Percentiles rank a stretch among this genome's conserved stretches.
These are phyloP conservation scores for Niveomyces coronatus DNA, from an alignment of 2,329 filamentous ascomycete genomes.

Conservation along the genomic window DNA sequence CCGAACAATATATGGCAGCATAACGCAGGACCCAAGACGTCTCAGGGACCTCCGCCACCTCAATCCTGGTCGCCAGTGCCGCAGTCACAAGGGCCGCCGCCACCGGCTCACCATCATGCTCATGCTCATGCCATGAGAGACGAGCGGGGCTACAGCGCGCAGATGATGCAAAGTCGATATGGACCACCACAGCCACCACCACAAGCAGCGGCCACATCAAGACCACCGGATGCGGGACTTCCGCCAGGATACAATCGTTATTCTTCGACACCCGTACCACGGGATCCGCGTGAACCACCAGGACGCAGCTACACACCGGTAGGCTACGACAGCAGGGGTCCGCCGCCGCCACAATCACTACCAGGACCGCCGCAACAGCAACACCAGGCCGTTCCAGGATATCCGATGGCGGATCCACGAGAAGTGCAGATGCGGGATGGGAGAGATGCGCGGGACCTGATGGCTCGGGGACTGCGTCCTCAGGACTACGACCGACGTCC, in stretches of 20 bases:
- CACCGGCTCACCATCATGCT: constrained; percentile 21
- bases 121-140: constrained; percentile 27
- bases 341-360: constrained; percentile 19
- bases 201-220: constrained; percentile 23
- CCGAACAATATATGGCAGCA: constrained; percentile 17
- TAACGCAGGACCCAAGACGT: constrained; percentile 21
- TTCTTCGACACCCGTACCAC: constrained; percentile 30
- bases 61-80: constrained; percentile 24
- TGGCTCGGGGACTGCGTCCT: constrained; percentile 32
- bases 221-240: constrained; percentile 31
- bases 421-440: constrained; percentile 15
- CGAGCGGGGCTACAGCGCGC: constrained; percentile 24
- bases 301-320: constrained; percentile 37
- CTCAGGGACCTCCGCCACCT: constrained; percentile 23
- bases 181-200: constrained; percentile 22
- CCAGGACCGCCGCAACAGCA: background rate
- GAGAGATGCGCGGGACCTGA: constrained; percentile 30
- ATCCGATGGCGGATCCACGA: constrained; percentile 14
- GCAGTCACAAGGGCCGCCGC: constrained; percentile 20
- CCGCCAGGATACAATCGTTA: constrained; percentile 35
- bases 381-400: constrained; percentile 17
- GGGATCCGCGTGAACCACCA: constrained; percentile 31
- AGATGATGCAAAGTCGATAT: constrained; percentile 29
- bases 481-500: constrained; percentile 36
- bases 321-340: constrained; percentile 31